These are phyloP conservation scores for Globisporangium sylvaticum DNA, from an alignment of 352 stramenopile species.

Conservation along the genomic window DNA sequence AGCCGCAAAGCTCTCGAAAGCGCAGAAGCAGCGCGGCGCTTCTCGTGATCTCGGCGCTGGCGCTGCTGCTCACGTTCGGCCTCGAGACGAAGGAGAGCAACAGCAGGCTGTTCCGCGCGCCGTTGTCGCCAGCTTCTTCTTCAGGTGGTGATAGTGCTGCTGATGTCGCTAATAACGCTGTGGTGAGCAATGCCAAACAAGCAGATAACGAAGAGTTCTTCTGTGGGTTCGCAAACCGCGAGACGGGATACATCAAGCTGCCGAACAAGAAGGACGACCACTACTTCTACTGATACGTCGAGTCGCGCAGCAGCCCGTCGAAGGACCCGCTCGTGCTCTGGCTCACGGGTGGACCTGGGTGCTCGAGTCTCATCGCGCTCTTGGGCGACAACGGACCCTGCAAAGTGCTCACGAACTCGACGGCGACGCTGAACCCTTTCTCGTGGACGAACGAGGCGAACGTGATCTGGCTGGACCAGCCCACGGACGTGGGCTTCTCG, in stretches of 20 bases:
- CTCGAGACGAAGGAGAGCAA: constrained; percentile 16
- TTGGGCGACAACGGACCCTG: constrained; percentile 36
- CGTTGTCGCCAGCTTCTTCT: constrained; percentile 1
- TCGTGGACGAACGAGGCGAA: constrained; percentile 40
- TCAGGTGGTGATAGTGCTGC: not conserved
- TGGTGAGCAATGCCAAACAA: constrained; percentile 5
- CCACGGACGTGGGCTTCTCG: constrained; percentile 31
- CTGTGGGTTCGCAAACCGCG: constrained; percentile 14
- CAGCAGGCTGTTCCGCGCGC: constrained; percentile 3
- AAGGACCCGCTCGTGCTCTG: constrained; percentile 33
- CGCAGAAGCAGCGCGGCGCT: constrained; percentile 10
- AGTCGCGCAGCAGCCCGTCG: constrained; percentile 20
- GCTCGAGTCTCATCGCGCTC: constrained; percentile 33
- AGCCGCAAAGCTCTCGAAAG: not conserved
- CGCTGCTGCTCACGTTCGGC: constrained; percentile 16
- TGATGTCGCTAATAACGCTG: not conserved
- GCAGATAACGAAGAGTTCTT: constrained; percentile 6
- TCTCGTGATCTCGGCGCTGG: constrained; percentile 6
- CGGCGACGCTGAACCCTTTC: constrained; percentile 25
- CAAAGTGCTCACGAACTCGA: constrained; percentile 18
- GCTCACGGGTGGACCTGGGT: constrained; percentile 34
- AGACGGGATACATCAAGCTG: constrained; percentile 32
- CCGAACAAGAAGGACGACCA: constrained; percentile 38
- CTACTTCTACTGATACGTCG: constrained; percentile 48
- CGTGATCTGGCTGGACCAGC: constrained; percentile 41